These are phyloP conservation scores for Silene vulgaris DNA, from an alignment of 179 eudicot genomes.

Conservation along the genomic window DNA sequence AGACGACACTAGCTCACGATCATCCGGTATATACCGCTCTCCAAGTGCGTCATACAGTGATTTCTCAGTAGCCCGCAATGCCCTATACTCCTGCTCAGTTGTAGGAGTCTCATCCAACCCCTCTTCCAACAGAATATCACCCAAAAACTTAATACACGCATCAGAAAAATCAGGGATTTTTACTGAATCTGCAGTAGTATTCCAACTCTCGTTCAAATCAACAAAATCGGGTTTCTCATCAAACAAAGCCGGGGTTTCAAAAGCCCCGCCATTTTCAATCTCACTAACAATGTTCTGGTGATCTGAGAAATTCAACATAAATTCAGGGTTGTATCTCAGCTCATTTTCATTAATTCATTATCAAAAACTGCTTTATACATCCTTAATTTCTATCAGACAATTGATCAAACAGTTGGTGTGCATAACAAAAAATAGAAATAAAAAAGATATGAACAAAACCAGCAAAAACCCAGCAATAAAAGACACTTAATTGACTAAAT, in stretches of 20 bases:
- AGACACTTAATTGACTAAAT: neutral
- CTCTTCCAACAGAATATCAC: constrained; percentile 49
- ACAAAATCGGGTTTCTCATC: neutral
- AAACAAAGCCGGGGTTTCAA: constrained; percentile 2
- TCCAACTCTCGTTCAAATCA: constrained; percentile 6
- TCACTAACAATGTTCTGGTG: constrained; percentile 10
- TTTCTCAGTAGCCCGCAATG: constrained; percentile 68
- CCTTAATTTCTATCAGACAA: constrained; percentile 1
- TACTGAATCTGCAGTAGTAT: constrained; percentile 7
- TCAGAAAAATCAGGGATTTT: constrained; percentile 35
- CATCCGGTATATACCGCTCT: constrained; percentile 26
- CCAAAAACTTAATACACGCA: constrained; percentile 34
- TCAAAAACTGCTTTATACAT: constrained; percentile 24
- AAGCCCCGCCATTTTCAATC: neutral
- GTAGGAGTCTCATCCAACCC: constrained; percentile 9
- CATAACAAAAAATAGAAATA: neutral
- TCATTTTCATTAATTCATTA: constrained; percentile 16
- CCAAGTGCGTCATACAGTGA: constrained; percentile 55
- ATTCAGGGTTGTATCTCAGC: constrained; percentile 13
- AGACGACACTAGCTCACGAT: neutral
- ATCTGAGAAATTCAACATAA: neutral
- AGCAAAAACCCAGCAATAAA: neutral
- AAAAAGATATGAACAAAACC: neutral
- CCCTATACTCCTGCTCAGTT: constrained; percentile 41
- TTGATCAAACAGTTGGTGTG: neutral